Conservation (phyloP, 1,284 basidiomycete genomes). For the Marasmius oreades region DNA sequence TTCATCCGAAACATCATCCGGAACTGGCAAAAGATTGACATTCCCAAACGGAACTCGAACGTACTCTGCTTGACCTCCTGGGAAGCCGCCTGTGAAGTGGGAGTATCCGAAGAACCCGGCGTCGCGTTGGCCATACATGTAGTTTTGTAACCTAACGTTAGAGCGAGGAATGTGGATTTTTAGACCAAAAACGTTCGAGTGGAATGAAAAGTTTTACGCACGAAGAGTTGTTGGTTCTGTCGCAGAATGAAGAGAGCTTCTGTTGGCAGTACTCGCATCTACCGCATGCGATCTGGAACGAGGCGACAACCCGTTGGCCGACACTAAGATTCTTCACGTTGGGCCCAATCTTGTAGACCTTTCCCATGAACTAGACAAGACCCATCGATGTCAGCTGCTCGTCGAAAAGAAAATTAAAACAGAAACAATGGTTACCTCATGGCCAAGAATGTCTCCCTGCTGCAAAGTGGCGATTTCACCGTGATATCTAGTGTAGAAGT, state of each 20-base stretch:
- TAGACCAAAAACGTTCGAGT: background rate
- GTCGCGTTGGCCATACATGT: conserved; percentile 67
- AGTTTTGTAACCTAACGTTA: conserved; percentile 46
- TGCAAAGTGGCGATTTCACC: conserved; percentile 64
- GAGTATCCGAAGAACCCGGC: conserved; percentile 77
- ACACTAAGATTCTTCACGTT: conserved; percentile 54
- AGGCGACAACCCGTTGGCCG: conserved; percentile 71
- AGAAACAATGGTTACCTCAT: conserved; percentile 47
- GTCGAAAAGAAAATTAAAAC: background rate
- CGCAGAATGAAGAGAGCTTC: conserved; percentile 71
- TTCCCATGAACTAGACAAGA: conserved; percentile 57
- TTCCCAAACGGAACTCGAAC: conserved; percentile 68
- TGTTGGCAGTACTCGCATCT: conserved; percentile 71
- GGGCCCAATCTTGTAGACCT: conserved; percentile 62
- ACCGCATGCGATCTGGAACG: conserved; percentile 80
- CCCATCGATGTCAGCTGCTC: background rate
- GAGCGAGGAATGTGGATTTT: conserved; percentile 10
- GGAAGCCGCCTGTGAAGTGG: conserved; percentile 72
- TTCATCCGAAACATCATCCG: conserved; percentile 63
- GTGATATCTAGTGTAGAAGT: conserved; percentile 33
- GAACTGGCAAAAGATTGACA: conserved; percentile 69
- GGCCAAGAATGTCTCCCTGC: conserved; percentile 74
- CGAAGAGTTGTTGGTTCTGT: conserved; percentile 65
- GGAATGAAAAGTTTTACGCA: conserved; percentile 31
- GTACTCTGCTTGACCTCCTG: conserved; percentile 70